These are phyloP conservation scores for Theileria sp. DNA, from an alignment of 169 alveolate species.

Conservation along the genomic window DNA sequence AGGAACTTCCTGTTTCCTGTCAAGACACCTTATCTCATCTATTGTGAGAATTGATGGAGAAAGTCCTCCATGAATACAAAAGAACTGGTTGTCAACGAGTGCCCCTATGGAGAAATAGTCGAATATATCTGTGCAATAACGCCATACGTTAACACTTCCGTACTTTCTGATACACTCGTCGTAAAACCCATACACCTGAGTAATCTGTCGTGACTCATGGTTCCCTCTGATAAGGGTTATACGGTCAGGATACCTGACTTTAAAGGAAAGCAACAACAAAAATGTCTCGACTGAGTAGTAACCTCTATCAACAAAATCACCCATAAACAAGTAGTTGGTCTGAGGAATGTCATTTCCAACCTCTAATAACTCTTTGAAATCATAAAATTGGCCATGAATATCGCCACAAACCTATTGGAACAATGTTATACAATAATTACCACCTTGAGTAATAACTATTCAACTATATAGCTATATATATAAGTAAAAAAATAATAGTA, in stretches of 20 bases:
- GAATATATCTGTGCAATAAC: slow-evolving; percentile 96
- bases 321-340: slow-evolving; percentile 95
- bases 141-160: slow-evolving; percentile 97
- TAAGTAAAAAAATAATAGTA: background rate
- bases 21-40: slow-evolving; percentile 92
- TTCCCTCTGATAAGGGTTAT: slow-evolving; percentile 96
- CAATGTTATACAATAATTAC: background rate
- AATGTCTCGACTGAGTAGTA: slow-evolving; percentile 97
- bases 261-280: slow-evolving; percentile 92
- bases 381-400: slow-evolving; percentile 95
- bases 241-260: slow-evolving; percentile 95
- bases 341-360: slow-evolving; percentile 83
- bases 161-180: slow-evolving; percentile 99
- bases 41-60: slow-evolving; percentile 92
- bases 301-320: slow-evolving; percentile 99
- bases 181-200: slow-evolving; percentile 99
- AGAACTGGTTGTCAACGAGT: slow-evolving; percentile 91
- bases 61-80: slow-evolving; percentile 98
- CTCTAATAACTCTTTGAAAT: slow-evolving; percentile 90
- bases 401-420: slow-evolving; percentile 90
- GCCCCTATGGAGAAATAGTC: slow-evolving; percentile 97
- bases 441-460: background rate
- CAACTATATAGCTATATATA: background rate
- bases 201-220: slow-evolving; percentile 97
- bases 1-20: slow-evolving; percentile 97